phyloP scores from a whole-genome alignment of 2,329 filamentous ascomycete genomes.

The Colletotrichum sp. region DNA sequence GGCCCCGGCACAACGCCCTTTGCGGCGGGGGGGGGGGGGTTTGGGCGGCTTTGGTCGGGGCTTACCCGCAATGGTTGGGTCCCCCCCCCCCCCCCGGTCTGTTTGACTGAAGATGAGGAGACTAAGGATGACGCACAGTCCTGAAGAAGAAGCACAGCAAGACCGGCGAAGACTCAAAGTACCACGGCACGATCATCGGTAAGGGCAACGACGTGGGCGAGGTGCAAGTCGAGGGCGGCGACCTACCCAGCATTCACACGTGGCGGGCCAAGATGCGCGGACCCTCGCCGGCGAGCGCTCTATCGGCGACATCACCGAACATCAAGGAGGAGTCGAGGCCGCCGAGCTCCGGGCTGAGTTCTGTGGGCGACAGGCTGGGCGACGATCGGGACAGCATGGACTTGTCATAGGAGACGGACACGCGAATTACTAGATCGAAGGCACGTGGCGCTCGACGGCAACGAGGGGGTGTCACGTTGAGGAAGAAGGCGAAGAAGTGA shows the following conservation, averaged over 20 bases:
- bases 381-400: constrained; percentile 53
- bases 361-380: constrained; percentile 54
- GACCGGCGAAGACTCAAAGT: constrained; percentile 84
- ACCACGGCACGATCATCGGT: constrained; percentile 83
- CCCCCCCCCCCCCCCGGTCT: not conserved
- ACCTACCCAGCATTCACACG: constrained; percentile 67
- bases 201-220: constrained; percentile 69
- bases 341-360: constrained; percentile 62
- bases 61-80: no score
- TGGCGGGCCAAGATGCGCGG: constrained; percentile 59
- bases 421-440: not conserved
- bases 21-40: no score
- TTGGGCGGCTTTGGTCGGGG: no score
- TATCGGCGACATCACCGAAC: constrained; percentile 15
- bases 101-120: not conserved
- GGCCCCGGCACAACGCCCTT: no score
- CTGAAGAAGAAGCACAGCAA: constrained; percentile 94
- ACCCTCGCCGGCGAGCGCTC: constrained; percentile 23
- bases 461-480: not conserved
- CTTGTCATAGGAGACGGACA: constrained; percentile 33
- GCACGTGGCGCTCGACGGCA: not conserved
- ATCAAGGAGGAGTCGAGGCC: constrained; percentile 43
- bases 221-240: constrained; percentile 80
- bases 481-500: not conserved
- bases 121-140: constrained; percentile 48